These are phyloP conservation scores for Skeletonema potamos DNA, from an alignment of 108 stramenopile genomes.

Conservation along the genomic window DNA sequence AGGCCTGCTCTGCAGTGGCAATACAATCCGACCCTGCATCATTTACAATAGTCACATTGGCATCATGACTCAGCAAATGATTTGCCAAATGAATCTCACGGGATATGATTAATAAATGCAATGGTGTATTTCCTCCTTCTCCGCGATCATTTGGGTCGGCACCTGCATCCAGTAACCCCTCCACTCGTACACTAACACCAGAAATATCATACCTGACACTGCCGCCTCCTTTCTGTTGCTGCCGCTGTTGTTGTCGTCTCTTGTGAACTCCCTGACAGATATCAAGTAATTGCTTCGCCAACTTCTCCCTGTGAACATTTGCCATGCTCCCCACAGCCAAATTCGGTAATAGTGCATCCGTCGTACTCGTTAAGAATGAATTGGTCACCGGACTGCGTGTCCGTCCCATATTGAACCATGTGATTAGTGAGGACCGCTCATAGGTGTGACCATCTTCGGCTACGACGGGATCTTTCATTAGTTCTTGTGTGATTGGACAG, in stretches of 20 bases:
- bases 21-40: constrained; percentile 43
- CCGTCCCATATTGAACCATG: constrained; percentile 39
- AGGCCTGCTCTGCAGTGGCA: constrained; percentile 24
- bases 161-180: constrained; percentile 48
- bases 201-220: constrained; percentile 1
- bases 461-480: constrained; percentile 53
- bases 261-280: constrained; percentile 25
- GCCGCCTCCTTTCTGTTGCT: background rate
- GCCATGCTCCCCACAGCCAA: constrained; percentile 39
- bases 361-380: constrained; percentile 20
- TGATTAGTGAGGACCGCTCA: constrained; percentile 43
- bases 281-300: constrained; percentile 19
- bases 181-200: constrained; percentile 19
- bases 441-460: constrained; percentile 59
- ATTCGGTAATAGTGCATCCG: constrained; percentile 21
- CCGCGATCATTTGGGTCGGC: constrained; percentile 36
- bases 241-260: constrained; percentile 2
- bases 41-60: constrained; percentile 32
- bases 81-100: constrained; percentile 28
- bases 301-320: constrained; percentile 31
- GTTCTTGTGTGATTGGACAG: constrained; percentile 43
- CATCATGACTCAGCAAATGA: constrained; percentile 37
- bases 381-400: constrained; percentile 43
- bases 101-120: constrained; percentile 40
- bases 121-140: constrained; percentile 31